Evolutionary conservation across 1,284 basidiomycete genomes (phyloP), one percentile per base, ranked within the genome.

Genomic region (Boletus nobilissimus): DNA sequence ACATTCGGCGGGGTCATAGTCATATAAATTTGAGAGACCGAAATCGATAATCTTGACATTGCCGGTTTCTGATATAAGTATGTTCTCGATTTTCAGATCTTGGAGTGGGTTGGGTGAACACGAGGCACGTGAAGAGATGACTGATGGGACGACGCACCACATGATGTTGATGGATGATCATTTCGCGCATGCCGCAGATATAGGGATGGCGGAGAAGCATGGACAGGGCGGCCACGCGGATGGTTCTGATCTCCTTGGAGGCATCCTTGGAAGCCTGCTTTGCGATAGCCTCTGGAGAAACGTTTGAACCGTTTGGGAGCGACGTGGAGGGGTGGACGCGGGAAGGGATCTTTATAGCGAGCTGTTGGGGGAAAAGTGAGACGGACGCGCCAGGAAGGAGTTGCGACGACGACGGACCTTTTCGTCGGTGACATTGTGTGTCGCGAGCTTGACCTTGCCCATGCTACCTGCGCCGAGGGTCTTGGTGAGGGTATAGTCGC

Each of bases 11-110:
- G 98, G 98, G 80, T 98, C 94, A 86, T n/a, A n/a, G 54, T 57
- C 54, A 57, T 94, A 99, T n/a, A 99, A 90, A 86, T 99, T 99
- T 40, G 97, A 99, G 19, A 99, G 91, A 65, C 98, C 98, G 88
- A 99, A 99, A 87, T 99, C 98, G 86, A 99, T 99, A 79, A 99
- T 99, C 90, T 99, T 99, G 91, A 99, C 99, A 87, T 99, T 99
- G 24, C 98, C 98, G 2, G 96, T 97, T 81, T 98, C 97, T 4
- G 97, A 99, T 82, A 99, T 99, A 83, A 99, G 94, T 83, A 99
- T 99, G 88, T 99, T 99, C 87, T 99, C 97, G 84, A 99, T 99
- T 90, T 99, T 99, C 80, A 99, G 93, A 88, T 99, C 96, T 57
- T 90, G 69, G 14, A 29, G 34, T 60, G 36, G 64, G 2, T 16